Conservation (phyloP, 345 rosid species). For the Atalantia buxifolia region DNA sequence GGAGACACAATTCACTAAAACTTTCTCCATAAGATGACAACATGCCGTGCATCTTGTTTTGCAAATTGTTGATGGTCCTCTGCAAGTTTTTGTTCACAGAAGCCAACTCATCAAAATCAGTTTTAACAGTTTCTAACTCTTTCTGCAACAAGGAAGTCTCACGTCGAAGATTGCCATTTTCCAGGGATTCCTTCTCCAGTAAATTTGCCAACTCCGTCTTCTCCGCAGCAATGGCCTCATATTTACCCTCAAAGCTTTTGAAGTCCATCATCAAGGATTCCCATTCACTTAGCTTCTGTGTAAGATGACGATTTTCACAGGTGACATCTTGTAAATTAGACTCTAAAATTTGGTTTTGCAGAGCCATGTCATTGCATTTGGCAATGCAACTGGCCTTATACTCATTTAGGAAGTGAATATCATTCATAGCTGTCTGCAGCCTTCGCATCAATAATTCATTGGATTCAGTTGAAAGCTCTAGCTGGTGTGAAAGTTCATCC, state of each 20-base stretch:
- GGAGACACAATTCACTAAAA: constrained; percentile 30
- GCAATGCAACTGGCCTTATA: constrained; percentile 49
- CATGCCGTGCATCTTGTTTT: constrained; percentile 40
- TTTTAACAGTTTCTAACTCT: constrained; percentile 43
- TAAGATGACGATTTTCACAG: constrained; percentile 54
- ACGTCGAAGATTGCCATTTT: constrained; percentile 47
- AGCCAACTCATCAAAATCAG: constrained; percentile 44
- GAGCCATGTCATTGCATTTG: constrained; percentile 57
- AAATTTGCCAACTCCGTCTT: constrained; percentile 56
- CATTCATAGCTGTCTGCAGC: constrained; percentile 64
- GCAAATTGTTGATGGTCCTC: constrained; percentile 33
- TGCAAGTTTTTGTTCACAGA: constrained; percentile 49
- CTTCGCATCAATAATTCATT: constrained; percentile 56
- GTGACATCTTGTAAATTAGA: constrained; percentile 46
- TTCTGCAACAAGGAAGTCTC: constrained; percentile 46
- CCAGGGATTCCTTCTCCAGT: constrained; percentile 54
- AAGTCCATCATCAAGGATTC: constrained; percentile 55
- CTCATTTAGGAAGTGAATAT: constrained; percentile 58
- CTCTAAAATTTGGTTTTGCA: constrained; percentile 57
- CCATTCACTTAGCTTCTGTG: constrained; percentile 66
- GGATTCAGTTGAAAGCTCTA: constrained; percentile 61
- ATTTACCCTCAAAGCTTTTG: constrained; percentile 48
- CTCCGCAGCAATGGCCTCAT: constrained; percentile 55
- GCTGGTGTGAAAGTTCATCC: constrained; percentile 53
- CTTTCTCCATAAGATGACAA: constrained; percentile 40